Base-by-base conservation (phyloP, 2,329 filamentous ascomycete genomes). In the Botryotinia narcissicola region DNA sequence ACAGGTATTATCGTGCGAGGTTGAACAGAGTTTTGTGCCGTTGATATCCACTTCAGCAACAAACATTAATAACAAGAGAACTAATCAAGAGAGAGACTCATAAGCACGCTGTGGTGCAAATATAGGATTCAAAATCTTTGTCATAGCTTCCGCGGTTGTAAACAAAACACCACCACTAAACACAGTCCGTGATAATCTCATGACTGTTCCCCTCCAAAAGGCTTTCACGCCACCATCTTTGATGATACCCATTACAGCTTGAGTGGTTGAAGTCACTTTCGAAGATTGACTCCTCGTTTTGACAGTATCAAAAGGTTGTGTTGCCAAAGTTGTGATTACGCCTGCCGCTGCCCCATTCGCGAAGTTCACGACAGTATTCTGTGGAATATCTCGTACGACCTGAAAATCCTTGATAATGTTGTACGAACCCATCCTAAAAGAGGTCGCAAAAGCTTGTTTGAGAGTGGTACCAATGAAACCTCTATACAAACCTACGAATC, bases 131-230 rank as follows among this genome's bases (percentile, higher is more conserved):
- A 76, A 46, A 35, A 76, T 60, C 42, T 77, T 76, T 4, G 72
- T 37, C 35, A 77, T 61, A 44, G 75, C 74, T 71, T 77, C 76
- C 10, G 75, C 76, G 0, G 74, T 77, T 14, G 76, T 77, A 64
- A 76, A 77, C 40, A 77, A 73, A 29, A 77, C 73, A 60, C 90
- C 90, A n/a, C 90, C 90, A 76, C 88, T 89, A 62, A 92, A 85
- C 0, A 92, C 84, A 5, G 90, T 86, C 75, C 90, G 81, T 0
- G 90, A 89, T 37, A 92, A 78, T 73, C 91, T 84, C 90, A 92
- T 92, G 0, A 88, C 88, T 48, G 89, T 92, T 0, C 90, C 90
- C 74, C 86, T 88, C 90, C 90, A 92, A 75, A 92, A 89, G 0
- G 87, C 90, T 57, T 83, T 84, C 2, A 91, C 75, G 0, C 90